Base-by-base conservation (phyloP, 2,329 filamentous ascomycete species). In the Waltergamsia citrina region DNA sequence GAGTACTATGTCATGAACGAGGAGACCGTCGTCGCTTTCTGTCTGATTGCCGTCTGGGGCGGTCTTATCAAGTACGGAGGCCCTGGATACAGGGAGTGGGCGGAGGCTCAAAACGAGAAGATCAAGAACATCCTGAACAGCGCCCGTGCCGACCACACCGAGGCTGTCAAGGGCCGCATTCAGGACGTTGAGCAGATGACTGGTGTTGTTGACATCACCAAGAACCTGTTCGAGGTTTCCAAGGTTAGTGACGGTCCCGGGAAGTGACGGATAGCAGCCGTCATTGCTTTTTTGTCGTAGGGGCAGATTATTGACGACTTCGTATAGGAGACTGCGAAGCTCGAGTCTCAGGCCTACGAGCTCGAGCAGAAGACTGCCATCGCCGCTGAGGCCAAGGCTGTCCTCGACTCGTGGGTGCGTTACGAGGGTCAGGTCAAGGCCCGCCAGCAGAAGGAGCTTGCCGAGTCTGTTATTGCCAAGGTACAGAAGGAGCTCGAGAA, bases 1-100 rank as follows among this genome's bases (percentile, higher is more conserved):
- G 92, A 98, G 78, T 87, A 96, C 73, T 96, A 95, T 68, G 87
- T 98, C 60, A 75, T 98, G 67, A 98, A 98, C 71, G 92, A 98
- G 75, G 92, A 98, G 74, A 84, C 88, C 44, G 84, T 98, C 58
- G 85, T 94, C 56, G 85, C 85, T 47, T 77, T 98, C 68, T 92
- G 84, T 63, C 74, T 98, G 53, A 71, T 96, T 57, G 86, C 82
- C 59, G 85, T 96, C 58, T 98, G 94, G 82, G 81, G 73, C 56
- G 86, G 80, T 43, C 74, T 94, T 52, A 90, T 85, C 69, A 92
- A 93, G 67, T 95, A 86, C 61, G 87, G 85, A 54, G 92, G 90
- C 36, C 92, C 92, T 40, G 71, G 81, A 62, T 96, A 96, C 77
- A 78, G 71, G 59, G 78, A 90, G 63, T 98, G 92, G 86, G 90